Conservation (phyloP, 1,284 basidiomycete species). For the Malassezia japonica region DNA sequence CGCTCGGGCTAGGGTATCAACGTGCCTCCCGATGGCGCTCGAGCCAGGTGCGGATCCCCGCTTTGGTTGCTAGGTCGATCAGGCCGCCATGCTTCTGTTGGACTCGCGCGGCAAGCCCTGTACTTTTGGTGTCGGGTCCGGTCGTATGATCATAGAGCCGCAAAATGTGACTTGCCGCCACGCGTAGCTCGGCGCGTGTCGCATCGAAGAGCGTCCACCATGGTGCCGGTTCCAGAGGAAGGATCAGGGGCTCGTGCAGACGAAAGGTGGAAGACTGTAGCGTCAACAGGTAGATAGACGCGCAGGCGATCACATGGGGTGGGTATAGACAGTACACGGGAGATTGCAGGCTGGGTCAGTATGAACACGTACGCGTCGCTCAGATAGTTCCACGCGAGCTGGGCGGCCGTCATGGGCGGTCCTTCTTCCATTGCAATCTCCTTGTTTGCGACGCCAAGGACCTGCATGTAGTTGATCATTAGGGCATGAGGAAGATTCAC, state of each 20-base stretch:
- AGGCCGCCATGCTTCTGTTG: background rate
- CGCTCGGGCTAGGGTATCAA: background rate
- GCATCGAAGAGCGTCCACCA: conserved; percentile 51
- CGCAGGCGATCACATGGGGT: conserved; percentile 75
- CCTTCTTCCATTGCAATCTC: background rate
- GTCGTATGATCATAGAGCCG: conserved; percentile 34
- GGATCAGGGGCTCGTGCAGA: conserved; percentile 22
- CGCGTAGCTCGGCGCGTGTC: conserved; percentile 26
- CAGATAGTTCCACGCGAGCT: conserved; percentile 48
- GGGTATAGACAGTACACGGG: conserved; percentile 79
- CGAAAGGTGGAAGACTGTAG: conserved; percentile 17
- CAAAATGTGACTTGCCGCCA: conserved; percentile 26
- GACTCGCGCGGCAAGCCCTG: background rate
- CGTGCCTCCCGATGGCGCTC: background rate
- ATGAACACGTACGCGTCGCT: conserved; percentile 48
- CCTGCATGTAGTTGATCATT: conserved; percentile 84
- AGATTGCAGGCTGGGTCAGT: conserved; percentile 63
- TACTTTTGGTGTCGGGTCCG: background rate
- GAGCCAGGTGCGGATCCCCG: conserved; percentile 13
- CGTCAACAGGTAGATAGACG: conserved; percentile 48
- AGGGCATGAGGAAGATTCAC: conserved; percentile 87
- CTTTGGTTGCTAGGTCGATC: conserved; percentile 1
- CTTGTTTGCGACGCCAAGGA: conserved; percentile 60
- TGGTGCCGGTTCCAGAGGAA: conserved; percentile 45
- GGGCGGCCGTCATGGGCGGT: conserved; percentile 19